Evolutionary conservation across 345 rosid genomes (phyloP).

Genomic region (Salix arbutifolia): DNA sequence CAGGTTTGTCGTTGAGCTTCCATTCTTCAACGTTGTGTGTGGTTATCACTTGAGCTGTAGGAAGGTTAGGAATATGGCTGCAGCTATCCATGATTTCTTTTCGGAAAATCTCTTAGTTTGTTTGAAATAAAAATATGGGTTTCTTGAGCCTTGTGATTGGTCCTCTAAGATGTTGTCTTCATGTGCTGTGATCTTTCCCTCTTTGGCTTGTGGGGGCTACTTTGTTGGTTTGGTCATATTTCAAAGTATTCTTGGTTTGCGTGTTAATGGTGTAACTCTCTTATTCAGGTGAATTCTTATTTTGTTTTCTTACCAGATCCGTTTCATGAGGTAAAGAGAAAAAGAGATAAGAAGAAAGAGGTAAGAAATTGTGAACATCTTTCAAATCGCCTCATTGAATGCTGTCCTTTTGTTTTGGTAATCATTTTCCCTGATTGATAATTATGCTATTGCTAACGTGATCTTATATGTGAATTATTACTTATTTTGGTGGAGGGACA

Average conservation of each 20-base stretch:
- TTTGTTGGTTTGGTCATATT: neutral
- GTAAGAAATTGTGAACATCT: constrained; percentile 26
- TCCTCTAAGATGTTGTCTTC: neutral
- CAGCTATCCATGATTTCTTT: neutral
- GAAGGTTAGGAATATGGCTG: neutral
- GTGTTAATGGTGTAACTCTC: neutral
- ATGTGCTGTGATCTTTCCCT: neutral
- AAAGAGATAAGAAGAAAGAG: constrained; percentile 77
- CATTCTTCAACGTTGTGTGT: neutral
- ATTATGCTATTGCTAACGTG: neutral
- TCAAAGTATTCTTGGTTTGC: neutral
- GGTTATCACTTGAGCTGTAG: neutral
- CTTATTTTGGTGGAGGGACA: neutral
- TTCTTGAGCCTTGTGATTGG: neutral
- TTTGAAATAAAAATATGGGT: neutral
- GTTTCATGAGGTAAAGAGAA: constrained; percentile 75
- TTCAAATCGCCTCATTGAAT: neutral
- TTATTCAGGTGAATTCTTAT: constrained; percentile 10
- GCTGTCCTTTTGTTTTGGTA: neutral
- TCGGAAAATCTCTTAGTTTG: neutral
- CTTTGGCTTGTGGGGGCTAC: neutral
- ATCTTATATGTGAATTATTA: neutral
- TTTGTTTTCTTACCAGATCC: constrained; percentile 50
- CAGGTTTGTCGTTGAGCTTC: neutral
- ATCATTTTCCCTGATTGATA: neutral